phyloP scores from a whole-genome alignment of 139 green algal genomes.

The Coelastrella sp. region DNA sequence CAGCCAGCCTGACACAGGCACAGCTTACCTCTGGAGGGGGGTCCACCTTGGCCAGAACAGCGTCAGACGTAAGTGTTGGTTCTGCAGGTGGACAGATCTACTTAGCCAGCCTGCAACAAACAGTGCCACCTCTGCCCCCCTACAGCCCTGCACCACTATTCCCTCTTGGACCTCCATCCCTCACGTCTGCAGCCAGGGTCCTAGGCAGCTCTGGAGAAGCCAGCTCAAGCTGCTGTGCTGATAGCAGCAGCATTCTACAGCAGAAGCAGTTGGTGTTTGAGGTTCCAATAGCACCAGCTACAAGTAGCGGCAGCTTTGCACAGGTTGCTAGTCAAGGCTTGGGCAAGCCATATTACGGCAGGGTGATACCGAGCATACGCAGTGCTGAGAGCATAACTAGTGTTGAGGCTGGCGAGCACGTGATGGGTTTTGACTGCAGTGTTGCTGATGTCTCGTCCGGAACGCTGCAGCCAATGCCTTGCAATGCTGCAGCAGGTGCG shows the following conservation, averaged over 20 bases:
- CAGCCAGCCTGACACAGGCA: slow-evolving; percentile 17
- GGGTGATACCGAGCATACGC: not conserved
- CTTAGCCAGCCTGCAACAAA: not conserved
- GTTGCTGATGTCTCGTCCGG: not conserved
- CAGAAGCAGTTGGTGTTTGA: not conserved
- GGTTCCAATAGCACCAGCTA: not conserved
- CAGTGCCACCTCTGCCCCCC: not conserved
- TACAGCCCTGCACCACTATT: slow-evolving; percentile 39
- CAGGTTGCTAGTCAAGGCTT: not conserved
- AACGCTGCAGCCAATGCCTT: not conserved
- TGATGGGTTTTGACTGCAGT: not conserved
- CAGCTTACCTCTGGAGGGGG: not conserved
- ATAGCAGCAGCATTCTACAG: not conserved
- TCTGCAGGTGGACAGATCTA: slow-evolving; percentile 3
- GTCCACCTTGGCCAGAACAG: not conserved
- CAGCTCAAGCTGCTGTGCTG: not conserved
- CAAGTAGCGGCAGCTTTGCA: not conserved
- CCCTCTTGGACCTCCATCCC: not conserved
- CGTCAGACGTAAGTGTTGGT: not conserved
- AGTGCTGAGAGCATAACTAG: slow-evolving; percentile 31
- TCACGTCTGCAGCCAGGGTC: not conserved
- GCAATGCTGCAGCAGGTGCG: not conserved
- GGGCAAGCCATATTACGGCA: not conserved
- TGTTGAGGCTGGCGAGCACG: slow-evolving; percentile 27
- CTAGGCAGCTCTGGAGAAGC: not conserved